These are phyloP conservation scores for Lomentospora prolificans DNA, from an alignment of 2,329 filamentous ascomycete genomes.

Conservation along the genomic window DNA sequence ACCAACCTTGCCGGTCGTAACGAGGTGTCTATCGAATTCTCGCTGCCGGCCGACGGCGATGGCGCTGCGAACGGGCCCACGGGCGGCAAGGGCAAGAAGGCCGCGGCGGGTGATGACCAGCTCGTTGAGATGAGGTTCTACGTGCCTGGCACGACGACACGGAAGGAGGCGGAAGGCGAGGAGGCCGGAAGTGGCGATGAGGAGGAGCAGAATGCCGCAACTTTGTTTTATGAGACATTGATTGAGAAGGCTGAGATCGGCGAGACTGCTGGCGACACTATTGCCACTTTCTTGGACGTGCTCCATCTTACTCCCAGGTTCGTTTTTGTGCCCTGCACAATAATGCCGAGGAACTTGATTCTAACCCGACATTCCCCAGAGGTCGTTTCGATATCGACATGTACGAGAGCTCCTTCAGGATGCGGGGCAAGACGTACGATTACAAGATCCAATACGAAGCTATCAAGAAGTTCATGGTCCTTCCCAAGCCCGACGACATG, in stretches of 20 bases:
- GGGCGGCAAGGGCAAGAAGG: constrained; percentile 79
- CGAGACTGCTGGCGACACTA: constrained; percentile 96
- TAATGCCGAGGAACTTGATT: background rate
- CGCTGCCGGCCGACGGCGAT: constrained; percentile 60
- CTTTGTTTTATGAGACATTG: constrained; percentile 94
- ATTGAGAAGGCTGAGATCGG: constrained; percentile 99
- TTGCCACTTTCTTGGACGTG: constrained; percentile 93
- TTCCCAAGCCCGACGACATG: constrained; percentile 96
- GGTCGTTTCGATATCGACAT: constrained; percentile 99
- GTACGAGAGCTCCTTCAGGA: constrained; percentile 94
- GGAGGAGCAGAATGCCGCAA: constrained; percentile 90
- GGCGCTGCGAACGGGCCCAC: constrained; percentile 57
- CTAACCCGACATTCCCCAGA: too few relatives aligned
- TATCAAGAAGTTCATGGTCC: constrained; percentile 97
- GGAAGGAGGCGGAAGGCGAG: constrained; percentile 58
- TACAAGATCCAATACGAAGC: constrained; percentile 99
- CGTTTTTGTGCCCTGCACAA: constrained; percentile 10
- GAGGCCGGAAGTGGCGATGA: constrained; percentile 57
- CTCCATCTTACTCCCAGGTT: constrained; percentile 91
- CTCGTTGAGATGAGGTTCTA: constrained; percentile 99
- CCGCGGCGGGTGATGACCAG: constrained; percentile 80
- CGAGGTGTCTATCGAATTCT: constrained; percentile 92
- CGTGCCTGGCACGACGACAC: constrained; percentile 81
- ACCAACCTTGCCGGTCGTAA: constrained; percentile 97
- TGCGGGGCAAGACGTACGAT: constrained; percentile 98